Base-by-base conservation (phyloP, 106 monocot genomes). In the Cymbidium sinense region DNA sequence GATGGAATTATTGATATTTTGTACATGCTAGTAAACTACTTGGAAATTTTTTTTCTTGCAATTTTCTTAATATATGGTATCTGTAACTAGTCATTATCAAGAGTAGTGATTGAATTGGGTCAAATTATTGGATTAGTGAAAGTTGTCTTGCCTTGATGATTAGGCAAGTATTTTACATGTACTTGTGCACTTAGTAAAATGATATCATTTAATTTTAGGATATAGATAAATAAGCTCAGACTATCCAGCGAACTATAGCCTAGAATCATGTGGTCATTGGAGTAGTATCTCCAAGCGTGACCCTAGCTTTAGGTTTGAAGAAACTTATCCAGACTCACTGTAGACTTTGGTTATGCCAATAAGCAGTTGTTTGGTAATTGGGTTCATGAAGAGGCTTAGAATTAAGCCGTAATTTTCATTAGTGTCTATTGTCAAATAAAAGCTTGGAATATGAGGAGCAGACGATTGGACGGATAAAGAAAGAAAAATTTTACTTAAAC, bases 101-200 rank as follows among this genome's bases (percentile, higher is more conserved):
- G 3, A 39, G 19, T 71, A 36, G 36, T 71, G 1, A 21, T 21
- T 71, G 19, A 71, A 71, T n/a, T 34, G 36, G 33, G 71, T 71
- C 71, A 39, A 71, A 71, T 37, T 71, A 7, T 15, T 21, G 36
- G 37, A 71, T 71, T 71, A 39, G 37, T 71, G 71, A 37, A n/a
- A 71, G 21, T 11, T 71, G n/a, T n/a, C 1, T 37, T 71, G 17
- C 71, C 71, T 10, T 5, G 39, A 21, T 71, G 36, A 37, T 39
- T 71, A 19, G 12, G 21, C 4, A 71, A 19, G 20, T 37, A 37
- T 34, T 69, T 71, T 39, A 1, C 71, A 37, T 71, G 36, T 39
- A 36, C 19, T 71, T 71, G 71, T 37, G 20, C 4, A 21, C 21
- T 71, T 1, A 1, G 37, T 29, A 71, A 21, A 37, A 21, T 29